phyloP scores from a whole-genome alignment of 2,329 filamentous ascomycete genomes.

The Hirsutella rhossiliensis region DNA sequence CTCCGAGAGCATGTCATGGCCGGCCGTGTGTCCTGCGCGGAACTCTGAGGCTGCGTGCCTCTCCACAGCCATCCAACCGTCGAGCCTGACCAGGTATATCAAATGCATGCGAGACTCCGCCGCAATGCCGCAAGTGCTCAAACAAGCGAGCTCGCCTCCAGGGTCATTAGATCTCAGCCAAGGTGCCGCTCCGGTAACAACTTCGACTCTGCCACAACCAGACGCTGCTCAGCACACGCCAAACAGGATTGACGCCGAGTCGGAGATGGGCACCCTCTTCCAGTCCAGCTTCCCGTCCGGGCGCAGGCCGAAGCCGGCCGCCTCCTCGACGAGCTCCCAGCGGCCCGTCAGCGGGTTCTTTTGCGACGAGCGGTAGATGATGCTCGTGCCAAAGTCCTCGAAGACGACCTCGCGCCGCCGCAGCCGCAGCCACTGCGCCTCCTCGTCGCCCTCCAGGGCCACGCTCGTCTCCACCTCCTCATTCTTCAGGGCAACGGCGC shows the following conservation, averaged over 20 bases:
- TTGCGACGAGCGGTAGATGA: slow-evolving; percentile 24
- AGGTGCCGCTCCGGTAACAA: too few species aligned
- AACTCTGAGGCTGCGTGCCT: too few species aligned
- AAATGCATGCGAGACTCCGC: too few species aligned
- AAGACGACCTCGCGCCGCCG: slow-evolving; percentile 24
- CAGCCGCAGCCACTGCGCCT: slow-evolving; percentile 27
- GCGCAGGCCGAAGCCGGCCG: slow-evolving; percentile 16
- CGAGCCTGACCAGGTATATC: too few species aligned
- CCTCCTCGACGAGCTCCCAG: slow-evolving; percentile 27
- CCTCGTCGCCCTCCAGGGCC: slow-evolving; percentile 16
- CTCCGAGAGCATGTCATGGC: too few species aligned
- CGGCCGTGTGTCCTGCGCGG: too few species aligned
- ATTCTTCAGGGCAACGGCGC: slow-evolving; percentile 26
- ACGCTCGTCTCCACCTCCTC: slow-evolving; percentile 21
- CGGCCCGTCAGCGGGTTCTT: slow-evolving; percentile 15
- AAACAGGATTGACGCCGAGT: slow-evolving; percentile 17
- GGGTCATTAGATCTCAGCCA: too few species aligned
- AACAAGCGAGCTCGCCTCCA: too few species aligned
- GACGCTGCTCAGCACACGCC: slow-evolving; percentile 10
- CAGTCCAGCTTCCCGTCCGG: slow-evolving; percentile 20
- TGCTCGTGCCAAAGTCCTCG: slow-evolving; percentile 22
- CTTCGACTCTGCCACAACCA: background rate
- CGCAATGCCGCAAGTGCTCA: too few species aligned
- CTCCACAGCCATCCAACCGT: too few species aligned
- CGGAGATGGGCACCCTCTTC: slow-evolving; percentile 23